Evolutionary conservation across 768 basidiomycete species (phyloP).

Genomic region (Leccinellum rugosiceps): DNA sequence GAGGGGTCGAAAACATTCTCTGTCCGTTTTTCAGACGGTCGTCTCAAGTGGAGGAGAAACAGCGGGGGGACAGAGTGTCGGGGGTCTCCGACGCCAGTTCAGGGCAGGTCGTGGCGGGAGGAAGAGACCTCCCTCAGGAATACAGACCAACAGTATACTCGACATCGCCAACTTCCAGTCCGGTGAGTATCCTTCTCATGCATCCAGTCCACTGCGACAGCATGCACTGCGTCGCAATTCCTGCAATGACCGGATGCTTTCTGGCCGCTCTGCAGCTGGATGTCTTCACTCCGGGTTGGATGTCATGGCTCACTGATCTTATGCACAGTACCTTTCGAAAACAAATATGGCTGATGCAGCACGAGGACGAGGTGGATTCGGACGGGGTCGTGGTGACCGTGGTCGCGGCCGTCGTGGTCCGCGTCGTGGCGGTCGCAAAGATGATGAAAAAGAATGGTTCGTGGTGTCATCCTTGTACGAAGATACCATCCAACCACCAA

Average conservation of each 20-base stretch:
- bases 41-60: constrained; percentile 11
- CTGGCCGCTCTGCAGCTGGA: constrained; percentile 41
- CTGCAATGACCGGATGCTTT: background rate
- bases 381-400: constrained; percentile 75
- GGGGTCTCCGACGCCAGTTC: constrained; percentile 20
- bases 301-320: constrained; percentile 37
- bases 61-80: constrained; percentile 7
- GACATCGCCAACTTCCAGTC: constrained; percentile 26
- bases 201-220: background rate
- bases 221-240: background rate
- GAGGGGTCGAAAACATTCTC: background rate
- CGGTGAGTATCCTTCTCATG: constrained; percentile 32
- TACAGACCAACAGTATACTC: constrained; percentile 12
- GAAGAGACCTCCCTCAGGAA: constrained; percentile 5
- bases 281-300: constrained; percentile 38
- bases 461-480: constrained; percentile 18
- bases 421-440: constrained; percentile 96
- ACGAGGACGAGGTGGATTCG: constrained; percentile 89
- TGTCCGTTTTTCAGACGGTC: no score
- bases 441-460: constrained; percentile 99
- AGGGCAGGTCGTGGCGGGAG: constrained; percentile 24
- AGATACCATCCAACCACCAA: constrained; percentile 6
- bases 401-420: constrained; percentile 71
- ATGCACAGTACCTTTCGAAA: constrained; percentile 22
- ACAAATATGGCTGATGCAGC: constrained; percentile 81